Evolutionary conservation across 768 basidiomycete species (phyloP), one percentile per base, ranked within the genome.

Genomic region (Phaffia australis): DNA sequence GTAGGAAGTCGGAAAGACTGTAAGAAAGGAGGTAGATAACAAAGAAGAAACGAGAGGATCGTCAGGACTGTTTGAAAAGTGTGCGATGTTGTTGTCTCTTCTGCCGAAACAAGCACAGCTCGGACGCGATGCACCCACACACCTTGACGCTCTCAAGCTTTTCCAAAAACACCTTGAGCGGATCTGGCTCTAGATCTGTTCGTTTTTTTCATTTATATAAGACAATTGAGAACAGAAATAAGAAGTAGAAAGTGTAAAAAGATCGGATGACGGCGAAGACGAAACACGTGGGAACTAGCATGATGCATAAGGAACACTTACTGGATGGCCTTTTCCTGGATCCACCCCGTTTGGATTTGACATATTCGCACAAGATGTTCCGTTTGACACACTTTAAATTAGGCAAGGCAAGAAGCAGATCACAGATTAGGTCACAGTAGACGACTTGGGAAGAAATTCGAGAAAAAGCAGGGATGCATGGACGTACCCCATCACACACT

Each of bases 41-140:
- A 65, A 49, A 19, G 54, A 65, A 21, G 54, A 25, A 25, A 57
- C 57, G 50, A 65, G 58, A n/a, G 64, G 64, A 32, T 65, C 64
- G 32, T 56, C 56, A n/a, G 48, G 52, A n/a, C 23, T 46, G 35
- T 46, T 42, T 52, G 62, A n/a, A n/a, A n/a, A n/a, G n/a, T n/a
- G n/a, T n/a, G n/a, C n/a, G n/a, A n/a, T n/a, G n/a, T n/a, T n/a
- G n/a, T 11, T 42, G 35, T 42, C 6, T 5, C 35, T 11, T 5
- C 11, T 23, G 52, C 5, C 5, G 52, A 29, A 25, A 29, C 23
- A 30, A 42, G 51, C 30, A 18, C 19, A 32, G 14, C 4, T 16
- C 54, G 6, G 19, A 8, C 11, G 11, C 35, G 11, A 42, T 11
- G 11, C 11, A 5, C 11, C 35, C 35, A 42, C 35, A 11, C 35